phyloP scores from a whole-genome alignment of 2,329 filamentous ascomycete genomes.

The Cercospora beticola region DNA sequence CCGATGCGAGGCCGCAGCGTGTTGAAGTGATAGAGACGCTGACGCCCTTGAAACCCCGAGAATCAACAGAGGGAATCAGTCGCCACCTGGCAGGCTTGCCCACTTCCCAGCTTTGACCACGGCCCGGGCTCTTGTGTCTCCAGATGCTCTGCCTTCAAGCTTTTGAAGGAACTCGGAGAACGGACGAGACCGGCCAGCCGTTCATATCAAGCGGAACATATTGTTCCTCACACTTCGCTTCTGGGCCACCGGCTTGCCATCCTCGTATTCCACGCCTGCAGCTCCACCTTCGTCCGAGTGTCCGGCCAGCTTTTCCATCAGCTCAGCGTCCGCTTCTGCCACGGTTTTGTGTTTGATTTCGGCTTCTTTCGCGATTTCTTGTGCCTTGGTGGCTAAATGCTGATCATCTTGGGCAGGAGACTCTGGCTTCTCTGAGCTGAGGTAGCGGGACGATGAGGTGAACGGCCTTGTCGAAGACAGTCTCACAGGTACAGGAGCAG shows the following conservation, averaged over 20 bases:
- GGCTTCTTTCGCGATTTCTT: constrained; percentile 20
- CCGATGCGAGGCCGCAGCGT: neutral
- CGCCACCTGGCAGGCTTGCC: neutral
- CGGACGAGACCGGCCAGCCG: neutral
- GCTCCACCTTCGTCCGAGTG: constrained; percentile 69
- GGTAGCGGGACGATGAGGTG: neutral
- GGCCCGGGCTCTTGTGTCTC: neutral
- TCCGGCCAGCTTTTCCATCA: constrained; percentile 64
- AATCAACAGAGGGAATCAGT: neutral
- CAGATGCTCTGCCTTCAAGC: neutral
- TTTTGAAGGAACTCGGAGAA: neutral
- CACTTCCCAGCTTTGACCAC: neutral
- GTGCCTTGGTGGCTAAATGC: constrained; percentile 16
- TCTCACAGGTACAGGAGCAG: neutral
- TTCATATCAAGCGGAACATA: constrained; percentile 71
- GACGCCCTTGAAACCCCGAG: neutral
- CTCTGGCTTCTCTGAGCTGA: neutral
- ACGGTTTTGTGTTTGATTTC: constrained; percentile 52
- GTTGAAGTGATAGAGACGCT: neutral
- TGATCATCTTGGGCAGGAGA: constrained; percentile 23
- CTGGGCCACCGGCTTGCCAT: constrained; percentile 69
- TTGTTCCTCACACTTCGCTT: constrained; percentile 73
- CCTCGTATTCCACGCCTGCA: constrained; percentile 71
- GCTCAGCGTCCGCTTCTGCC: constrained; percentile 65
- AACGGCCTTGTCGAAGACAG: neutral